Percentiles rank a stretch among this genome's conserved stretches.
phyloP scores from a whole-genome alignment of 495 filamentous ascomycete genomes.

The Alectoria sarmentosa region DNA sequence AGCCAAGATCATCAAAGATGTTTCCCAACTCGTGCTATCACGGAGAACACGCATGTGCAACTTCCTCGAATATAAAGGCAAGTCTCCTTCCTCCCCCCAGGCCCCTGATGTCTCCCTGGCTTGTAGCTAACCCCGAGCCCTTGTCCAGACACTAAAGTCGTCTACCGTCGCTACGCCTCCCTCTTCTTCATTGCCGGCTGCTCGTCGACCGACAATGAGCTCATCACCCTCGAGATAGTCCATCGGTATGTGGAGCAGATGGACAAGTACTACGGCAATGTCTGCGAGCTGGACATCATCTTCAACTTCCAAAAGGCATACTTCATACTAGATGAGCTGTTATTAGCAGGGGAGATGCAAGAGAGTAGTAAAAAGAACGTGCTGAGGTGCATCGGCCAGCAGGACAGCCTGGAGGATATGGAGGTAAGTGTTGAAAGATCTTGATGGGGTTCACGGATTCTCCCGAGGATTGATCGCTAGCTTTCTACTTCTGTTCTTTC shows the following conservation, averaged over 20 bases:
- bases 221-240: constrained; percentile 97
- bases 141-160: constrained; percentile 83
- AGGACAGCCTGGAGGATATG: constrained; percentile 94
- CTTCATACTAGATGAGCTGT: constrained; percentile 94
- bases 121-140: constrained; percentile 16
- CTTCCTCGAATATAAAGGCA: constrained; percentile 98
- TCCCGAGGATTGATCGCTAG: not conserved
- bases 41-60: constrained; percentile 98
- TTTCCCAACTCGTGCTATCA: constrained; percentile 94
- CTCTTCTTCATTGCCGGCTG: constrained; percentile 99
- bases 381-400: constrained; percentile 85
- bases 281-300: constrained; percentile 98
- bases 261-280: constrained; percentile 99
- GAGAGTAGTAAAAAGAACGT: constrained; percentile 99
- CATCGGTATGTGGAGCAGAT: constrained; percentile 99
- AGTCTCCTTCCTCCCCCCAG: not conserved
- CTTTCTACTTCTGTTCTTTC: constrained; percentile 3
- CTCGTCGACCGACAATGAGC: constrained; percentile 88
- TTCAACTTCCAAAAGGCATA: constrained; percentile 99
- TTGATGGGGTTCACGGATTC: not conserved
- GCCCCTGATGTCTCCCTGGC: not conserved
- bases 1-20: constrained; percentile 99
- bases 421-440: constrained; percentile 61
- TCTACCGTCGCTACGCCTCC: constrained; percentile 97
- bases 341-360: constrained; percentile 94